Base-by-base conservation (phyloP, 192 early-diverging fungal genomes). In the Mortierella antarctica region DNA sequence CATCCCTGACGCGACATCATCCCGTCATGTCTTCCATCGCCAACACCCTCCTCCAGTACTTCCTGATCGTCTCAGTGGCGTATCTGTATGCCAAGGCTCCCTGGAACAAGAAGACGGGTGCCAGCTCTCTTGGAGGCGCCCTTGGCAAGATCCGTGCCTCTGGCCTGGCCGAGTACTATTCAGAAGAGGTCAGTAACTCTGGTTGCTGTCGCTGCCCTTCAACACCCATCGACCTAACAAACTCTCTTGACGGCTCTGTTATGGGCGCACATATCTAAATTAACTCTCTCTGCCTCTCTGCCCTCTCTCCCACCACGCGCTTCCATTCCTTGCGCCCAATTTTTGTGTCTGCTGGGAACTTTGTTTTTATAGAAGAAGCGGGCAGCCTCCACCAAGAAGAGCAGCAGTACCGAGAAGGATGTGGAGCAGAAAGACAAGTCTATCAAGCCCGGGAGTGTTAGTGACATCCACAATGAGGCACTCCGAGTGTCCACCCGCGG, bases 11-110 rank as follows among this genome's bases (percentile, higher is more conserved):
- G 8, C 31, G 31, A 31, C 31, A 31, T 31, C 31, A 31, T 62
- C 6, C 11, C 62, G 12, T 6, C 10, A 65, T 65, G 63, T 65
- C 63, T 5, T 64, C 62, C 31, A 41, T 52, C 3, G 4, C 42
- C 51, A 65, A 54, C 14, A 65, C 63, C 40, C 23, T 65, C 2
- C 63, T 65, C 40, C 63, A 65, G 7, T 65, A 65, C 52, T 65
- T 65, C 8, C 31, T 65, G 63, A 65, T 65, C 42, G 17, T 54
- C 39, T 65, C 50, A 5, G 42, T 65, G 51, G 63, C 63, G 40
- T 65, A 65, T 65, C 12, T 65, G 10, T 65, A 65, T 12, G 42
- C 63, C 0, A 54, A 52, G 45, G 3, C 15, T 4, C 63, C 51
- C 45, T 53, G 63, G 51, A 40, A 42, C 62, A 65, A 65, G 17